These are phyloP conservation scores for Lepidium campestre DNA, from an alignment of 441 rosid genomes.

Conservation along the genomic window DNA sequence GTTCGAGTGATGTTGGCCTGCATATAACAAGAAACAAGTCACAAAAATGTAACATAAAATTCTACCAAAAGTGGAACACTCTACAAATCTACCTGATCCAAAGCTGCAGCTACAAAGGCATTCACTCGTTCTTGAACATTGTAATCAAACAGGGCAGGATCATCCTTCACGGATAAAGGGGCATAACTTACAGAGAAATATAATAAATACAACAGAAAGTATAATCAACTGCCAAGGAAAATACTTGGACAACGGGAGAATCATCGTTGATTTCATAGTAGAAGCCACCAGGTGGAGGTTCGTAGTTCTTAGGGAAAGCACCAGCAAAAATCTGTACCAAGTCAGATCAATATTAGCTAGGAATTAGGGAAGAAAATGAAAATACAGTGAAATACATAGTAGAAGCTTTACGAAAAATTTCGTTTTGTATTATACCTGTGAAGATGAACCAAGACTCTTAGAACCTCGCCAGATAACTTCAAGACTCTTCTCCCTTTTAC, in stretches of 20 bases:
- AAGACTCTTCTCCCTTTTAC: constrained; percentile 81
- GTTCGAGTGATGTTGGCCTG: constrained; percentile 96
- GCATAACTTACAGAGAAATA: constrained; percentile 16
- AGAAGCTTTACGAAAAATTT: background rate
- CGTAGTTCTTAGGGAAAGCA: constrained; percentile 91
- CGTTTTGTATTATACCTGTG: constrained; percentile 46
- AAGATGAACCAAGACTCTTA: constrained; percentile 84
- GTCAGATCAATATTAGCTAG: constrained; percentile 12
- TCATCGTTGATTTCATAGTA: constrained; percentile 91
- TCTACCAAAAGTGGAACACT: background rate
- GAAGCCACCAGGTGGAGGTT: constrained; percentile 98
- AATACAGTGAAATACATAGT: background rate
- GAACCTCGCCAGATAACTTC: constrained; percentile 98
- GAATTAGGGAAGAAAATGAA: background rate
- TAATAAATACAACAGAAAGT: constrained; percentile 7
- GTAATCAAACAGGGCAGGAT: constrained; percentile 83
- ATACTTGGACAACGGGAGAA: constrained; percentile 83
- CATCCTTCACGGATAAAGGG: constrained; percentile 53
- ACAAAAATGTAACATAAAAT: background rate
- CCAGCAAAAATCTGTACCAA: constrained; percentile 84
- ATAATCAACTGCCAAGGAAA: constrained; percentile 8
- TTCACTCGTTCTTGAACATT: constrained; percentile 90
- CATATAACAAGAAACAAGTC: constrained; percentile 6
- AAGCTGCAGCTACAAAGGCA: constrained; percentile 87
- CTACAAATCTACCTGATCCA: constrained; percentile 64